A percentile compares a stretch with the other conserved stretches of the same genome.
Evolutionary conservation across 2,329 filamentous ascomycete species (phyloP).

Genomic region (Pseudonectria buxi): DNA sequence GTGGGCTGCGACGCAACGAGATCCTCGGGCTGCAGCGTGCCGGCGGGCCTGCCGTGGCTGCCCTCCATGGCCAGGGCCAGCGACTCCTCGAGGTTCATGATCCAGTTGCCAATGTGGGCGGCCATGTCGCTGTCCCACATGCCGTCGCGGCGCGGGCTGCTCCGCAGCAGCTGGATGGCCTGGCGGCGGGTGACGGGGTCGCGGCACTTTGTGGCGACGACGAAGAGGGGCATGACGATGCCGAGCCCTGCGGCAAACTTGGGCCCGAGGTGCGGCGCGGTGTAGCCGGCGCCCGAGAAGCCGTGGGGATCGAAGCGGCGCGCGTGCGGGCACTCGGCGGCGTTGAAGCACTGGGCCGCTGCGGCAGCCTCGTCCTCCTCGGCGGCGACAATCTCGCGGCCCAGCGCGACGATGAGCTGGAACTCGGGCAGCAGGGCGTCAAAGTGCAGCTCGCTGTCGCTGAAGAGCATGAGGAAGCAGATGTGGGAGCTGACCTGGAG

Average conservation of each 20-base stretch:
- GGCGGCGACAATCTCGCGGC: slow-evolving; percentile 52
- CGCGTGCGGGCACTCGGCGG: slow-evolving; percentile 36
- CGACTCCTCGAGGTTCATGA: slow-evolving; percentile 48
- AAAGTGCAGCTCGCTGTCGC: slow-evolving; percentile 51
- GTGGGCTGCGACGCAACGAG: slow-evolving; percentile 2
- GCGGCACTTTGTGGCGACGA: slow-evolving; percentile 61
- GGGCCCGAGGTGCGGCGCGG: slow-evolving; percentile 48
- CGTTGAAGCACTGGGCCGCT: slow-evolving; percentile 36
- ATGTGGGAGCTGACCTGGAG: slow-evolving; percentile 51
- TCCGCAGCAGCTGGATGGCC: slow-evolving; percentile 54
- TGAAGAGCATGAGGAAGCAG: slow-evolving; percentile 55
- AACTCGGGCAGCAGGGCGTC: slow-evolving; percentile 49
- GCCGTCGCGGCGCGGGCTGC: slow-evolving; percentile 56
- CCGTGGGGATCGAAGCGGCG: slow-evolving; percentile 21
- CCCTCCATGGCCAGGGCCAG: slow-evolving; percentile 26
- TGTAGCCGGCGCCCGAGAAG: slow-evolving; percentile 35
- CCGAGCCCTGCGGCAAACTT: slow-evolving; percentile 59
- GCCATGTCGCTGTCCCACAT: slow-evolving; percentile 62
- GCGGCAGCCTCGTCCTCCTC: slow-evolving; percentile 46
- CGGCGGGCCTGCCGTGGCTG: slow-evolving; percentile 8
- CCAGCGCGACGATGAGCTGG: slow-evolving; percentile 48
- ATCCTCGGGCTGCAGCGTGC: not conserved
- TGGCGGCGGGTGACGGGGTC: slow-evolving; percentile 49
- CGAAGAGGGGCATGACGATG: slow-evolving; percentile 57
- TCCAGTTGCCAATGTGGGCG: slow-evolving; percentile 49